Conservation (phyloP, 2,329 filamentous ascomycete genomes). For the Fusarium coffeatum region DNA sequence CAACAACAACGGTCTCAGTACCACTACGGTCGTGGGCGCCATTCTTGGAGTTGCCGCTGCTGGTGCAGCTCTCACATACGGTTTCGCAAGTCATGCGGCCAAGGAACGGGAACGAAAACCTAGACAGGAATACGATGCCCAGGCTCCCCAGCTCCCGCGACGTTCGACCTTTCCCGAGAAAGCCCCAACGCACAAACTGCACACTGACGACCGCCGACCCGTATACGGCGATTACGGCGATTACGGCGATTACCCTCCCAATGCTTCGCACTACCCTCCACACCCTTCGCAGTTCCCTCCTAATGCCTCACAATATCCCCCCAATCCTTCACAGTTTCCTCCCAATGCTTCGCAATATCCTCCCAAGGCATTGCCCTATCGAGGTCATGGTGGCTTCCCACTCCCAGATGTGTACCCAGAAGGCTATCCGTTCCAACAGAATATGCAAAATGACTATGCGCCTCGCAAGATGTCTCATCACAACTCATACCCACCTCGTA, state of each 20-base stretch:
- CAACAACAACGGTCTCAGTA: slow-evolving; percentile 58
- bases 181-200: slow-evolving; percentile 46
- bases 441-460: slow-evolving; percentile 35
- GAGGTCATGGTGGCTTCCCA: slow-evolving; percentile 36
- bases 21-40: slow-evolving; percentile 77
- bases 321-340: slow-evolving; percentile 15
- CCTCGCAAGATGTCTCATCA: slow-evolving; percentile 42
- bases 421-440: slow-evolving; percentile 39
- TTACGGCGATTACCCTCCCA: slow-evolving; percentile 38
- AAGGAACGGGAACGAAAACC: slow-evolving; percentile 58
- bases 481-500: slow-evolving; percentile 38
- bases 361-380: slow-evolving; percentile 39
- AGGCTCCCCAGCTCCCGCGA: slow-evolving; percentile 55
- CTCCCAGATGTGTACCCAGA: slow-evolving; percentile 39
- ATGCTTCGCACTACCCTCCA: slow-evolving; percentile 30
- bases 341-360: slow-evolving; percentile 35
- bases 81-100: slow-evolving; percentile 67
- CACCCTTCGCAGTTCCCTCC: slow-evolving; percentile 4
- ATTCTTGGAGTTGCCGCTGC: slow-evolving; percentile 85
- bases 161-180: slow-evolving; percentile 61
- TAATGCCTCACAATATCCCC: slow-evolving; percentile 31
- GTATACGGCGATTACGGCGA: slow-evolving; percentile 37
- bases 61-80: slow-evolving; percentile 72
- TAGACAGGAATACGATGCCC: slow-evolving; percentile 56
- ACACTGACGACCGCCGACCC: slow-evolving; percentile 35